Evolutionary conservation across 306 rosid species (phyloP).

Genomic region (Medicago ruthenica): DNA sequence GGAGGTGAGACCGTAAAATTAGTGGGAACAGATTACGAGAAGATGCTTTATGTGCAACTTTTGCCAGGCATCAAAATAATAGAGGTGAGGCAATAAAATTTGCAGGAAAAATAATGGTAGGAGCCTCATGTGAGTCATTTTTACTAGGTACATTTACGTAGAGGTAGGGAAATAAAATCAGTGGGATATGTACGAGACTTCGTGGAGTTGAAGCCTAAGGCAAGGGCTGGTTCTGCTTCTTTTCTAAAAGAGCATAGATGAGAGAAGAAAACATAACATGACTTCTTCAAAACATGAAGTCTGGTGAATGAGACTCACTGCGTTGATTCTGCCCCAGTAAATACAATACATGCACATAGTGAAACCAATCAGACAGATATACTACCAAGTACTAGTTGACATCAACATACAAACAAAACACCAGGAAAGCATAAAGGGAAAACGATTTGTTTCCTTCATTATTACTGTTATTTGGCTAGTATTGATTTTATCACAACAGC

Average conservation of each 20-base stretch:
- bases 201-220: not conserved
- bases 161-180: not conserved
- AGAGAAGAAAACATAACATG: not conserved
- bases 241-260: not conserved
- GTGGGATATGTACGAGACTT: not conserved
- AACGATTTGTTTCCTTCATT: not conserved
- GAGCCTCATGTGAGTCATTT: not conserved
- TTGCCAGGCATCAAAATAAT: not conserved
- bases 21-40: not conserved
- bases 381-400: not conserved
- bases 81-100: not conserved
- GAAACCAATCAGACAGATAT: not conserved
- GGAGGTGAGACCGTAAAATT: not conserved
- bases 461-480: slow-evolving; percentile 1
- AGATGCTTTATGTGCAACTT: not conserved
- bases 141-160: not conserved
- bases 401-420: not conserved
- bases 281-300: not conserved
- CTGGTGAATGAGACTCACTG: not conserved
- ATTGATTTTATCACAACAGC: slow-evolving; percentile 22
- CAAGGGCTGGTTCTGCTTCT: not conserved
- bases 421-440: not conserved
- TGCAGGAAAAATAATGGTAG: not conserved
- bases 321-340: not conserved
- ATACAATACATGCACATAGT: not conserved